phyloP scores from a whole-genome alignment of 73 alveolate genomes.

The Paramecium sonneborni region DNA sequence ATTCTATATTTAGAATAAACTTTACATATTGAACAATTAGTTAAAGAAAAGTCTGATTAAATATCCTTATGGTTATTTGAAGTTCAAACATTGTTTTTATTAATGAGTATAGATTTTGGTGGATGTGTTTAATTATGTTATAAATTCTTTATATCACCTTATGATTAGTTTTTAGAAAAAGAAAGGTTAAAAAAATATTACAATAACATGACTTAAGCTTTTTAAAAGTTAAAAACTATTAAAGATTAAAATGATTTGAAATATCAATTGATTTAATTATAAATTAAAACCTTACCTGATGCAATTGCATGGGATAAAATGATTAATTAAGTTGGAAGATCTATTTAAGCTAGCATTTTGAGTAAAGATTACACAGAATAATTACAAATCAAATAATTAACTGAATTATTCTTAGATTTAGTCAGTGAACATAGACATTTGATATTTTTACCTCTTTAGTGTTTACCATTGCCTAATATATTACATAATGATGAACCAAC shows the following conservation, averaged over 20 bases:
- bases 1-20: neutral
- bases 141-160: neutral
- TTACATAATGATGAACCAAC: conserved; percentile 45
- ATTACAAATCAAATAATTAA: neutral
- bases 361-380: neutral
- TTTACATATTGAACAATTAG: neutral
- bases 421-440: neutral
- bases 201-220: neutral
- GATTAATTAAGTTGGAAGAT: neutral
- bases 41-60: neutral
- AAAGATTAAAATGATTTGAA: neutral
- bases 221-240: neutral
- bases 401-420: conserved; percentile 17
- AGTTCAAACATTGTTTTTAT: neutral
- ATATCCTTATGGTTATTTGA: conserved; percentile 45
- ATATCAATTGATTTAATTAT: neutral
- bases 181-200: conserved; percentile 26
- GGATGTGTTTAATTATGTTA: neutral
- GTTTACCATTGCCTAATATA: neutral
- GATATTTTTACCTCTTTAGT: neutral
- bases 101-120: conserved; percentile 28
- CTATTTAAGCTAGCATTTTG: neutral
- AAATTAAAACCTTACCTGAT: neutral
- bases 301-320: conserved; percentile 39
- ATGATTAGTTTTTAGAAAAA: neutral